Evolutionary conservation across 345 rosid genomes (phyloP).

Genomic region (Acer negundo): DNA sequence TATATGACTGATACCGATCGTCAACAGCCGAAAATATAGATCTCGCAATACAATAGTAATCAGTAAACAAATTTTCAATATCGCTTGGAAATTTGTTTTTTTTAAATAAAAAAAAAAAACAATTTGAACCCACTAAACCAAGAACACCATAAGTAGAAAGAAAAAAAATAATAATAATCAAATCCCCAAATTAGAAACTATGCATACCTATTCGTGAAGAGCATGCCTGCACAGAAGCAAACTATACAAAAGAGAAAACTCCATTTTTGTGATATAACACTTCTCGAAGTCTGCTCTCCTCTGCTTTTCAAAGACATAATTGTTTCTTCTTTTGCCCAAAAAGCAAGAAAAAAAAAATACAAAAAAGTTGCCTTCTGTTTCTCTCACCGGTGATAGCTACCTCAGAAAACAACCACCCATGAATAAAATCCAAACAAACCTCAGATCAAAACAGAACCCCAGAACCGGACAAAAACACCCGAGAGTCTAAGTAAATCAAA

Average conservation of each 20-base stretch:
- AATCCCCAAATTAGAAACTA: not conserved
- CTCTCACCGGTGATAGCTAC: conserved; percentile 17
- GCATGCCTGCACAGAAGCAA: conserved; percentile 80
- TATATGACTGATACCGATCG: not conserved
- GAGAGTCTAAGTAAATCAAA: not conserved
- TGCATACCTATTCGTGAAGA: conserved; percentile 82
- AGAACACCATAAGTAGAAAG: not conserved
- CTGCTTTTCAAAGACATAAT: conserved; percentile 66
- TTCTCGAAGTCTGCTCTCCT: conserved; percentile 59
- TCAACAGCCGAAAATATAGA: conserved; percentile 20
- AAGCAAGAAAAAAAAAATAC: too few relatives aligned
- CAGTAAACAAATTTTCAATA: not conserved
- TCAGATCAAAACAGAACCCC: conserved; percentile 24
- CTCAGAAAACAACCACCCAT: conserved; percentile 26
- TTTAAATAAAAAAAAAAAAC: not conserved
- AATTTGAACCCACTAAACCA: conserved; percentile 10
- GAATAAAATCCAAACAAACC: conserved; percentile 12
- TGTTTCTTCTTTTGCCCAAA: not conserved
- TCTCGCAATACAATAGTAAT: conserved; percentile 6
- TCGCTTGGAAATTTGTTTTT: not conserved
- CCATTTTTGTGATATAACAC: conserved; percentile 69
- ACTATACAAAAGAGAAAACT: conserved; percentile 68
- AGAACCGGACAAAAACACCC: conserved; percentile 16
- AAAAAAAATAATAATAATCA: conserved; percentile 5
- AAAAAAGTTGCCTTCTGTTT: not conserved